phyloP scores from a whole-genome alignment of 2,329 filamentous ascomycete species.

The Trichoderma sp. region DNA sequence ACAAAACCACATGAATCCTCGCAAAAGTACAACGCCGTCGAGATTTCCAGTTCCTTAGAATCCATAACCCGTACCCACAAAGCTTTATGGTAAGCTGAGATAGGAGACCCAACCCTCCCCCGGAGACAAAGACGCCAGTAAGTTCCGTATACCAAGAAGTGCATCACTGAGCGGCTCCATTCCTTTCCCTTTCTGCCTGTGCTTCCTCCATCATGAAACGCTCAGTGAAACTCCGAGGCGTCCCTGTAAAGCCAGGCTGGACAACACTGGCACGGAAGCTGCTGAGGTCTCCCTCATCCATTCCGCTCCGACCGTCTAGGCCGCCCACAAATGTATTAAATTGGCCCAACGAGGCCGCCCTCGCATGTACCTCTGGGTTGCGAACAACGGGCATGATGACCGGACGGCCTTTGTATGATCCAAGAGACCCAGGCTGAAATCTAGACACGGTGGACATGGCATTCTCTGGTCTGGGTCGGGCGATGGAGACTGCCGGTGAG shows the following conservation, averaged over 20 bases:
- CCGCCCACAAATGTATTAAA: slow-evolving; percentile 56
- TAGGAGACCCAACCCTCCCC: slow-evolving; percentile 26
- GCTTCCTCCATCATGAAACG: slow-evolving; percentile 52
- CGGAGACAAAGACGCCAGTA: slow-evolving; percentile 29
- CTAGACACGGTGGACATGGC: slow-evolving; percentile 37
- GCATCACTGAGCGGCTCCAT: slow-evolving; percentile 27
- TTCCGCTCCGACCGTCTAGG: slow-evolving; percentile 51
- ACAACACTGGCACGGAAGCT: slow-evolving; percentile 47
- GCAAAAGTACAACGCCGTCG: slow-evolving; percentile 33
- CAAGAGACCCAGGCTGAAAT: slow-evolving; percentile 45
- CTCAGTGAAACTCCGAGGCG: slow-evolving; percentile 51
- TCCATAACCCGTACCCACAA: slow-evolving; percentile 27
- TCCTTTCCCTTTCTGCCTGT: slow-evolving; percentile 31
- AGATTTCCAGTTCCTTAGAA: slow-evolving; percentile 29
- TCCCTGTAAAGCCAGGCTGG: slow-evolving; percentile 43
- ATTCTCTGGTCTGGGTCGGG: slow-evolving; percentile 33
- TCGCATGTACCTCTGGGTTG: slow-evolving; percentile 50
- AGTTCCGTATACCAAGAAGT: slow-evolving; percentile 9
- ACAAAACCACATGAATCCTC: slow-evolving; percentile 4
- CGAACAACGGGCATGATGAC: slow-evolving; percentile 55
- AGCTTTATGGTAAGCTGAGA: slow-evolving; percentile 21
- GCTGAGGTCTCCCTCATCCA: slow-evolving; percentile 48
- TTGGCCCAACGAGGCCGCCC: slow-evolving; percentile 50
- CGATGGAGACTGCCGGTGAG: slow-evolving; percentile 47
- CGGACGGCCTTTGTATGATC: slow-evolving; percentile 57